These are phyloP conservation scores for Datisca glomerata DNA, from an alignment of 306 rosid genomes.

Conservation along the genomic window DNA sequence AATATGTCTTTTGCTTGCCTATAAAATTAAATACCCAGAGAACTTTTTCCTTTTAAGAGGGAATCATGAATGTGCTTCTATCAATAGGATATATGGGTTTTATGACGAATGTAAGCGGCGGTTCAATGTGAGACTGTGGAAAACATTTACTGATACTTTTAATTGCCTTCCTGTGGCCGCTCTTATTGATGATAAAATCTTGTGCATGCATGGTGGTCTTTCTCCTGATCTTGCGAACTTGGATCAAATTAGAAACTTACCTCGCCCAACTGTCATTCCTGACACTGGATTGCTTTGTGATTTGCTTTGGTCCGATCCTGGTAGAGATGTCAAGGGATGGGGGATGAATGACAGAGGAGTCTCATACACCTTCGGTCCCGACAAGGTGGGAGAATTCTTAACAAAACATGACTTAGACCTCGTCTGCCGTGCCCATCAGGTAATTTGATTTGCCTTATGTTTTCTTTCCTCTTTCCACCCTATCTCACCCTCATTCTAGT, in stretches of 20 bases:
- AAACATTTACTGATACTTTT: slow-evolving; percentile 71
- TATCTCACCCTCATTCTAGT: neutral
- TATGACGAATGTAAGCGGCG: slow-evolving; percentile 92
- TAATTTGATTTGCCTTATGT: slow-evolving; percentile 14
- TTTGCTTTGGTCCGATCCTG: slow-evolving; percentile 96
- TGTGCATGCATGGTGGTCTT: slow-evolving; percentile 98
- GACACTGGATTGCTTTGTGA: slow-evolving; percentile 90
- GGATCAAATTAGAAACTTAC: slow-evolving; percentile 61
- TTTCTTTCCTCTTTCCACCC: neutral
- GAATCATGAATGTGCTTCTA: no score
- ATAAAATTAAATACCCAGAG: no score
- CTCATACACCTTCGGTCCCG: slow-evolving; percentile 87
- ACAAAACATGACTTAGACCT: slow-evolving; percentile 76
- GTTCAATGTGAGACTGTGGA: slow-evolving; percentile 94
- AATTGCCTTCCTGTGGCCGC: slow-evolving; percentile 97
- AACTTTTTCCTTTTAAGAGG: no score
- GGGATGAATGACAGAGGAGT: slow-evolving; percentile 95
- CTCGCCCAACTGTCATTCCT: slow-evolving; percentile 69
- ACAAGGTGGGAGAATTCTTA: slow-evolving; percentile 76
- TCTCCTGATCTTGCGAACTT: slow-evolving; percentile 70
- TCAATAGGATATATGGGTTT: slow-evolving; percentile 80
- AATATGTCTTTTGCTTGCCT: no score
- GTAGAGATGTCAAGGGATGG: slow-evolving; percentile 88
- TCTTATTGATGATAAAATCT: slow-evolving; percentile 75
- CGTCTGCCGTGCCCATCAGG: slow-evolving; percentile 93